Conservation (phyloP, 2,329 filamentous ascomycete species). For the Harringtonia aguacate region DNA sequence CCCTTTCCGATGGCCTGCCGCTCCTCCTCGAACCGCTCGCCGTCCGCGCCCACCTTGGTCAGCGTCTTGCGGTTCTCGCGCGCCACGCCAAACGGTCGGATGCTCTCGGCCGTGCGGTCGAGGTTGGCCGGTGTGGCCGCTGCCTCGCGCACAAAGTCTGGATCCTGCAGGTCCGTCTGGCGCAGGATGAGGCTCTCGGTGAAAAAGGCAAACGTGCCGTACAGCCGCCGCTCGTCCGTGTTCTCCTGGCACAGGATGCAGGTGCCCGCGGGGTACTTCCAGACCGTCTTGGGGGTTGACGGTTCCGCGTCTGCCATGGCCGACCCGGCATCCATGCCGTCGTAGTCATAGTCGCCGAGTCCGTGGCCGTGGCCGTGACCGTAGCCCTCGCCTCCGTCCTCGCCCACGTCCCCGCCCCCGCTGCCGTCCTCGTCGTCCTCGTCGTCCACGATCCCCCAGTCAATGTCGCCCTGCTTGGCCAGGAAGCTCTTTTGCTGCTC, state of each 20-base stretch:
- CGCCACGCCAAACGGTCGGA: constrained; percentile 84
- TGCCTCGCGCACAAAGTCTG: constrained; percentile 76
- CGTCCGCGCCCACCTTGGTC: constrained; percentile 63
- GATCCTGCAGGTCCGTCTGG: constrained; percentile 73
- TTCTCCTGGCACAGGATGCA: constrained; percentile 97
- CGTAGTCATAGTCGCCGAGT: too few species aligned
- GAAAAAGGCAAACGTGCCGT: constrained; percentile 87
- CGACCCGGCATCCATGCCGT: too few species aligned
- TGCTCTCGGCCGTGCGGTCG: constrained; percentile 71
- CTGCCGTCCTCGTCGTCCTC: constrained; percentile 52
- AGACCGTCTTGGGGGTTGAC: constrained; percentile 68
- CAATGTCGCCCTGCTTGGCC: constrained; percentile 74
- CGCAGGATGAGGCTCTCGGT: constrained; percentile 78
- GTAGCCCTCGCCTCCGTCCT: too few species aligned
- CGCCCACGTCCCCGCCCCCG: constrained; percentile 20
- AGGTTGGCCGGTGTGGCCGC: constrained; percentile 68
- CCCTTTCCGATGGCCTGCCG: constrained; percentile 81
- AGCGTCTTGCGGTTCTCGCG: constrained; percentile 73
- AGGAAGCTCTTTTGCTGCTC: constrained; percentile 94
- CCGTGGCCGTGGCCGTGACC: too few species aligned
- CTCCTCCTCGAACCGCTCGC: constrained; percentile 61
- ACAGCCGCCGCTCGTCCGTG: constrained; percentile 77
- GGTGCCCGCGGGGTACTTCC: constrained; percentile 86
- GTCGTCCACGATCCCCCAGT: constrained; percentile 81
- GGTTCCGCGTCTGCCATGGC: too few species aligned